phyloP scores from a whole-genome alignment of 1,284 basidiomycete genomes.

The Earliella scabrosa region DNA sequence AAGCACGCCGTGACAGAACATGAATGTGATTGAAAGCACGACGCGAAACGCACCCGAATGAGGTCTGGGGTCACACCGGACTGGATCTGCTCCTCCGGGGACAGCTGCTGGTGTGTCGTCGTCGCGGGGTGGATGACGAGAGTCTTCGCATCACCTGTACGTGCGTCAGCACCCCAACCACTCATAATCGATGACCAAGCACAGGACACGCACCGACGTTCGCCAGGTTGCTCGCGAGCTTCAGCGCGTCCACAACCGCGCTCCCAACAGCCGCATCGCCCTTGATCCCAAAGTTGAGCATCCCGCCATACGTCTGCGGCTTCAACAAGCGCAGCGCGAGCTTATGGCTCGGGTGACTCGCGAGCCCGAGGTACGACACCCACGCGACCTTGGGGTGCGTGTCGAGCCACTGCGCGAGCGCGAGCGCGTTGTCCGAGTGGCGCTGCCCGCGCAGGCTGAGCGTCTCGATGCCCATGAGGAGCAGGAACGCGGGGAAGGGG shows the following conservation, averaged over 20 bases:
- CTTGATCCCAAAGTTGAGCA: constrained; percentile 84
- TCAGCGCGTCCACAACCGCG: constrained; percentile 75
- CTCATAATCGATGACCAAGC: too few relatives aligned
- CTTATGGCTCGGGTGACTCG: constrained; percentile 65
- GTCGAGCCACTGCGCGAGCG: constrained; percentile 76
- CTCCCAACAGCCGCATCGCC: constrained; percentile 64
- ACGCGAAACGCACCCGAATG: constrained; percentile 62
- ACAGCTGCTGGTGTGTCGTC: constrained; percentile 85
- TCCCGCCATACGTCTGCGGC: constrained; percentile 68
- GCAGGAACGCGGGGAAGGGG: constrained; percentile 85
- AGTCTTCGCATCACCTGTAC: constrained; percentile 71
- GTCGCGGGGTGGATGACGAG: constrained; percentile 83
- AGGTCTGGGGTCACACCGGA: constrained; percentile 84
- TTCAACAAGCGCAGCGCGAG: constrained; percentile 66
- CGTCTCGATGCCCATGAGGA: constrained; percentile 87
- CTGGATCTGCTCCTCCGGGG: constrained; percentile 65
- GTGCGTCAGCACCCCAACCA: not conserved
- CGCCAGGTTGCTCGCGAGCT: constrained; percentile 76
- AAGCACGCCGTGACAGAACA: not conserved
- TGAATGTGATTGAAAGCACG: not conserved
- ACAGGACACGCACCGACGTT: constrained; percentile 60
- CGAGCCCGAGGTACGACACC: constrained; percentile 84
- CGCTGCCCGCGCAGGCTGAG: constrained; percentile 81
- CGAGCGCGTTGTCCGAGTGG: constrained; percentile 77
- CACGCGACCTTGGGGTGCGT: constrained; percentile 74